These are phyloP conservation scores for Epicoccum sorghinum DNA, from an alignment of 2,329 filamentous ascomycete genomes.

Conservation along the genomic window DNA sequence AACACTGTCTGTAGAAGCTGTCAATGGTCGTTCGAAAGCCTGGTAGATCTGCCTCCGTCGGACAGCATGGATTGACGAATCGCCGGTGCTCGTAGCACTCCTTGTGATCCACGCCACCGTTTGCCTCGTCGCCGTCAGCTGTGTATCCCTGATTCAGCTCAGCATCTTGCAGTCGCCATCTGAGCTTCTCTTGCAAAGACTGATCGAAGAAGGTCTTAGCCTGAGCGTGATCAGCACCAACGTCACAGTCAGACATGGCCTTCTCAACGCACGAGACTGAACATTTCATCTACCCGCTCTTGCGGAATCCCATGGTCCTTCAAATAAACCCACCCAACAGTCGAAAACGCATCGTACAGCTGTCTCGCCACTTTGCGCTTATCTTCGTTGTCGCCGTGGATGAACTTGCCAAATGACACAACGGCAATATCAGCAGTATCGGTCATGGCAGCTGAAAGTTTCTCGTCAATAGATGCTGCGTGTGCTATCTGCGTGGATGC, in stretches of 20 bases:
- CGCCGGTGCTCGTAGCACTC: conserved; percentile 34
- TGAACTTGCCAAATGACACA: conserved; percentile 34
- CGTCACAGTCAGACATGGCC: neutral
- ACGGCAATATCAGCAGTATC: conserved; percentile 30
- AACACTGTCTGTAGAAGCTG: conserved; percentile 32
- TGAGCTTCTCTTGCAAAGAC: conserved; percentile 38
- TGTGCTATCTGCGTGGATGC: too few species aligned
- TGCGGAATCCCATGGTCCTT: conserved; percentile 49
- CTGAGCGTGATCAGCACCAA: conserved; percentile 10
- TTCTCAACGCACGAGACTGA: conserved; percentile 30
- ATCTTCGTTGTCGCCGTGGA: conserved; percentile 27
- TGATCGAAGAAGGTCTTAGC: conserved; percentile 46
- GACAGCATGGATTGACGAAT: conserved; percentile 29
- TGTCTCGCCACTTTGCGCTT: conserved; percentile 32
- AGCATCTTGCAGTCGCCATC: conserved; percentile 46
- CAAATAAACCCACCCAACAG: conserved; percentile 52
- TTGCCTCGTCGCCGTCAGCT: conserved; percentile 43
- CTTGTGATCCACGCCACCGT: conserved; percentile 40
- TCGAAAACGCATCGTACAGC: conserved; percentile 48
- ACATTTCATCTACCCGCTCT: conserved; percentile 38
- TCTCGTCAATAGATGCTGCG: too few species aligned
- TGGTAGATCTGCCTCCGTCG: conserved; percentile 26
- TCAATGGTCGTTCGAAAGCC: conserved; percentile 33
- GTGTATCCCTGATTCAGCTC: conserved; percentile 50
- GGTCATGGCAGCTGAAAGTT: neutral